Evolutionary conservation across 192 early-diverging fungal species (phyloP), one percentile per base, ranked within the genome.

Genomic region (Mortierella claussenii): DNA sequence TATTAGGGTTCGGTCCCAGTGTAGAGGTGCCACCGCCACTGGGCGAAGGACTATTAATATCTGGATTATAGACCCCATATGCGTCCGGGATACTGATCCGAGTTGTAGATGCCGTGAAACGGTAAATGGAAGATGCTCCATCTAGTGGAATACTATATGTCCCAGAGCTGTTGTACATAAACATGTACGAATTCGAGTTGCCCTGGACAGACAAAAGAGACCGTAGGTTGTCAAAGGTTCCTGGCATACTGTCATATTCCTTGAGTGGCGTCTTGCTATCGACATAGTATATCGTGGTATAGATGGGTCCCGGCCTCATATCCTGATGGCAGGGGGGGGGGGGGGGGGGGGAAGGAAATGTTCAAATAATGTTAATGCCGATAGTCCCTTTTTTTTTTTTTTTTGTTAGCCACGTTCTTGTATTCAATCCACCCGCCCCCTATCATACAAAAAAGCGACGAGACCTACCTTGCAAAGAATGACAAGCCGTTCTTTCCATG

Each of bases 41-140:
- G 5, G 50, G 23, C 3, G 4, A 6, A 30, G 50, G 37, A 13
- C 8, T 10, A 10, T 7, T 10, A 13, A 13, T 7, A 13, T 40
- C 37, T 10, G 7, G 9, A 7, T 28, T 28, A 26, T 30, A 7
- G 46, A 48, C 7, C 7, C 50, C 50, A 52, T 30, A 52, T 7
- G 23, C 24, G 20, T 52, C 50, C 23, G 50, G 6, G 27, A 52
- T 52, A 30, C 50, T 52, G 28, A 52, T 52, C 50, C 50, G 23
- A 20, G 21, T 30, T 18, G 21, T 6, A 28, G 50, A 52, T 4
- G 24, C 18, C 8, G 11, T 9, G 21, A 30, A 8, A 7, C 3
- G 20, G 27, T 30, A 6, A n/a, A n/a, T n/a, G n/a, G n/a, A n/a
- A n/a, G n/a, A n/a, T n/a, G n/a, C n/a, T 30, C 50, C 50, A 5